Percentiles rank a stretch among this genome's conserved stretches.
These are phyloP conservation scores for Seiridium cupressi DNA, from an alignment of 2,329 filamentous ascomycete species.

Conservation along the genomic window DNA sequence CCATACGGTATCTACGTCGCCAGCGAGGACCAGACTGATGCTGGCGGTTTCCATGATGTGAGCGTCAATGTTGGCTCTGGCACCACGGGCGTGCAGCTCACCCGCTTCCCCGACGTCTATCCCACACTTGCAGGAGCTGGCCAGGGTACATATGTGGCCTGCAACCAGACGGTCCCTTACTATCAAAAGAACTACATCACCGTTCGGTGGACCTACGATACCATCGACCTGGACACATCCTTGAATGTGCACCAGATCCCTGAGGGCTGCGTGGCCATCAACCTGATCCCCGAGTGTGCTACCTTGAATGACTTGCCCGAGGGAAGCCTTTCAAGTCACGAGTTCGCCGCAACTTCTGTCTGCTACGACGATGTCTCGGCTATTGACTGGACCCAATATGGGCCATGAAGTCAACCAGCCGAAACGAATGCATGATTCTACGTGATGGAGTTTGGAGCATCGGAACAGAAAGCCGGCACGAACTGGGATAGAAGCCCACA, in stretches of 20 bases:
- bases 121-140: conserved; percentile 24
- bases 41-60: conserved; percentile 23
- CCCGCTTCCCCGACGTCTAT: conserved; percentile 32
- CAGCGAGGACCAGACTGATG: conserved; percentile 15
- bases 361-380: conserved; percentile 41
- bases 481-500: too few species aligned
- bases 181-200: conserved; percentile 36
- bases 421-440: too few species aligned
- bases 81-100: conserved; percentile 32
- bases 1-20: conserved; percentile 35
- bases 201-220: conserved; percentile 34
- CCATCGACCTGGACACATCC: conserved; percentile 12
- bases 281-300: conserved; percentile 42
- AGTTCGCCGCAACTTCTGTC: conserved; percentile 32
- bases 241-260: conserved; percentile 26
- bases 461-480: too few species aligned
- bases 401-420: conserved; percentile 5
- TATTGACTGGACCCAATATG: conserved; percentile 35
- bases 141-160: conserved; percentile 38
- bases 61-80: conserved; percentile 35
- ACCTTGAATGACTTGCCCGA: conserved; percentile 32
- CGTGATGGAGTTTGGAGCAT: too few species aligned
- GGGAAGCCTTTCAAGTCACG: conserved; percentile 35
- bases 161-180: conserved; percentile 39
- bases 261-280: conserved; percentile 39